Evolutionary conservation across 352 stramenopile species (phyloP), one percentile per base, ranked within the genome.

Genomic region (Phytophthora cryptogea): DNA sequence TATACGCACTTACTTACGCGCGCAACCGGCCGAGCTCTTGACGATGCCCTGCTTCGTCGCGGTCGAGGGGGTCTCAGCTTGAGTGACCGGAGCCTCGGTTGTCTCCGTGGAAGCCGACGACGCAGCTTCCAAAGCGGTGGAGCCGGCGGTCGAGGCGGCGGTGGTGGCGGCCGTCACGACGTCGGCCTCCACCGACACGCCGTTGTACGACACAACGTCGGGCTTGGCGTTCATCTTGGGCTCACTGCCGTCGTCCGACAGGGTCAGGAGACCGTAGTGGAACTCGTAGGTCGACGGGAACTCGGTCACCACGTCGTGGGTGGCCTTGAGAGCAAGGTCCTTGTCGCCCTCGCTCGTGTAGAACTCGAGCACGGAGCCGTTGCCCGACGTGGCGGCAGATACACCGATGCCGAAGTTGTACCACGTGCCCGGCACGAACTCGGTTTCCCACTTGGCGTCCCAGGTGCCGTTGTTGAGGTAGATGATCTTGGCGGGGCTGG

Each of bases 341-440:
- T 54, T 56, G 53, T 68, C 48, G 44, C 74, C 73, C 50, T 76
- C 57, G 46, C 75, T 84, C 56, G 66, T 77, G 66, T 88, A 88
- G 33, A 88, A 70, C 42, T 73, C 70, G 16, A 86, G 33, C 17
- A 65, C 47, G 5, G 63, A 66, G 13, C 52, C 51, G 39, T 56
- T 69, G 10, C 32, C 63, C 17, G 65, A 47, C 1, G 40, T 49
- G 27, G 61, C 64, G 17, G 63, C 60, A 16, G 53, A 54, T 4
- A 88, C 50, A 1, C 63, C 74, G 40, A 88, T 76, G 16, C 78
- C 78, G 42, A 88, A 85, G 68, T 88, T 88, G 76, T 83, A 86
- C 78, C 76, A 88, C 32, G 74, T 86, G 35, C 64, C 68, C 8
- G 55, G 50, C 55, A 69, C 54, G 41, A 85, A 86, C 44, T 75